Percentiles rank a stretch among this genome's conserved stretches.
These are phyloP conservation scores for Roridomyces roridus DNA, from an alignment of 768 basidiomycete species.

Conservation along the genomic window DNA sequence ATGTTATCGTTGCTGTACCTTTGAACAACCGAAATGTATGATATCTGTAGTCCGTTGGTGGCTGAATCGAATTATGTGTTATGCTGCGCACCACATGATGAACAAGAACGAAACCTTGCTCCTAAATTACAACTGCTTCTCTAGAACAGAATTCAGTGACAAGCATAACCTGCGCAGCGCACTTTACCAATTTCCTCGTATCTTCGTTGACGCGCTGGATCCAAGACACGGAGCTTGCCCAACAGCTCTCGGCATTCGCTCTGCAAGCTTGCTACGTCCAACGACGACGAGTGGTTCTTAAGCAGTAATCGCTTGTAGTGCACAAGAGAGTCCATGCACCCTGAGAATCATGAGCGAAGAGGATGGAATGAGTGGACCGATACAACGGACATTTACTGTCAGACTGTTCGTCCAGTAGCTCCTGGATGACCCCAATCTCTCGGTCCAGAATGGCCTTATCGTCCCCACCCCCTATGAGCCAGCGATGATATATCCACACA, in stretches of 20 bases:
- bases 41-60: conserved; percentile 25
- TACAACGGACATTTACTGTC: conserved; percentile 83
- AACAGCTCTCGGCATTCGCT: conserved; percentile 59
- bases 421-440: conserved; percentile 82
- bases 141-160: conserved; percentile 1
- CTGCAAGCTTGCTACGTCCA: conserved; percentile 42
- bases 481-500: conserved; percentile 99
- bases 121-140: conserved; percentile 9
- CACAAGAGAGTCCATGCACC: conserved; percentile 94
- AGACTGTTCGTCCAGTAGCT: conserved; percentile 86
- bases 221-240: conserved; percentile 62
- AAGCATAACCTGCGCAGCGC: neutral
- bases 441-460: conserved; percentile 63
- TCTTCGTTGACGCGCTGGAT: conserved; percentile 67
- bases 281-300: conserved; percentile 44
- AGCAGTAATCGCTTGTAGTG: conserved; percentile 80
- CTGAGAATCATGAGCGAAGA: conserved; percentile 45
- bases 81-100: conserved; percentile 14
- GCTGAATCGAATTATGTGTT: conserved; percentile 21
- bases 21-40: conserved; percentile 22
- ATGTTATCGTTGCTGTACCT: conserved; percentile 9
- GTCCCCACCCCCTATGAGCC: conserved; percentile 86
- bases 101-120: neutral
- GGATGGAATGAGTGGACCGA: neutral
- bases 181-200: conserved; percentile 73